Conservation (phyloP, 192 early-diverging fungal genomes). For the Podila horticola region DNA sequence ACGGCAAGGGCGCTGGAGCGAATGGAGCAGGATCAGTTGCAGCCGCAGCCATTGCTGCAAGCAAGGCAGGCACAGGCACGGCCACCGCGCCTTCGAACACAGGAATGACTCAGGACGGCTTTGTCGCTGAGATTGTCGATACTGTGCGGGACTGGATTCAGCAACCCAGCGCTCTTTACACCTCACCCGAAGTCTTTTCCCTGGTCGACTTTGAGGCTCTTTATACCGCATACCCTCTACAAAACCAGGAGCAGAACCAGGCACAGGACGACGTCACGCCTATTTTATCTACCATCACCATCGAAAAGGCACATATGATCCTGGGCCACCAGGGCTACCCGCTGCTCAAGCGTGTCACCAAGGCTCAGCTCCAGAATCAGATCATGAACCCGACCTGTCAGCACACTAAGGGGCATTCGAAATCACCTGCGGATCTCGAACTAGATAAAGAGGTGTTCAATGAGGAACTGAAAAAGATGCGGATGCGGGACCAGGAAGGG, state of each 20-base stretch:
- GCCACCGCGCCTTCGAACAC: slow-evolving; percentile 7
- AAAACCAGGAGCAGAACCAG: slow-evolving; percentile 70
- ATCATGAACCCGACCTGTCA: slow-evolving; percentile 73
- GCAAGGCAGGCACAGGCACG: slow-evolving; percentile 42
- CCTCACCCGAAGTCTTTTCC: slow-evolving; percentile 59
- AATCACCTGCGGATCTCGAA: slow-evolving; percentile 76
- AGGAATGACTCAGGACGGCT: slow-evolving; percentile 22
- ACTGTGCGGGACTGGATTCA: slow-evolving; percentile 56
- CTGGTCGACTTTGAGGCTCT: slow-evolving; percentile 61
- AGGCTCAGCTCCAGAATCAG: slow-evolving; percentile 72
- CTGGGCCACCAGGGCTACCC: slow-evolving; percentile 71
- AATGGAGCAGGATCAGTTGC: slow-evolving; percentile 40
- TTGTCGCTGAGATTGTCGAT: slow-evolving; percentile 48
- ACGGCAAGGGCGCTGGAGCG: slow-evolving; percentile 2
- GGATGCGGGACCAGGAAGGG: slow-evolving; percentile 62
- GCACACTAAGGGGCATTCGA: slow-evolving; percentile 72
- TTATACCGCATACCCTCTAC: slow-evolving; percentile 42
- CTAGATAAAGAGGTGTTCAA: slow-evolving; percentile 74
- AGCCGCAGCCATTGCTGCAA: slow-evolving; percentile 43
- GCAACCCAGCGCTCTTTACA: slow-evolving; percentile 55
- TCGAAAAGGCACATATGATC: slow-evolving; percentile 71
- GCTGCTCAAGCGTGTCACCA: slow-evolving; percentile 74
- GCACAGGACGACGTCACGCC: slow-evolving; percentile 58
- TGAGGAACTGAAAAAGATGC: slow-evolving; percentile 66
- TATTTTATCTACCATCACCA: slow-evolving; percentile 72